Evolutionary conservation across 2,329 filamentous ascomycete species (phyloP).

Genomic region (Rugonectria rugulosa): DNA sequence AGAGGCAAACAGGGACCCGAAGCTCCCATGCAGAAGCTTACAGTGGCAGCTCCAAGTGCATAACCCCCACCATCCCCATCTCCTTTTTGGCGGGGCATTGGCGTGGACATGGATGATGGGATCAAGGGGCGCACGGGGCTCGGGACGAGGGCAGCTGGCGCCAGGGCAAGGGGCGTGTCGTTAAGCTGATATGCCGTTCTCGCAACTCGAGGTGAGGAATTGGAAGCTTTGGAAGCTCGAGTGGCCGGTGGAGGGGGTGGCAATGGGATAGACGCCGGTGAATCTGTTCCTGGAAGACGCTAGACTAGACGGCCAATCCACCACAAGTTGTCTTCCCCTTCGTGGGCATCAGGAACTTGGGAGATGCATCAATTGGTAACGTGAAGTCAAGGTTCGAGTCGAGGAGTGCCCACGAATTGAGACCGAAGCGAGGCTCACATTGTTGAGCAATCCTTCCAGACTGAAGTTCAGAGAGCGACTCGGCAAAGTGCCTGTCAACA

Average conservation of each 20-base stretch:
- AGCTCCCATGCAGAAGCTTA: constrained; percentile 13
- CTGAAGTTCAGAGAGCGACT: too few relatives aligned
- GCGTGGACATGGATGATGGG: too few relatives aligned
- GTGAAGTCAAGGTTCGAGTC: background rate
- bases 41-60: constrained; percentile 16
- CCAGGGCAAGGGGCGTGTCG: constrained; percentile 15
- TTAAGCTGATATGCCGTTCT: background rate
- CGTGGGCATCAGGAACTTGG: constrained; percentile 1
- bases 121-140: constrained; percentile 21
- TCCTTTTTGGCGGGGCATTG: constrained; percentile 28
- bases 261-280: background rate
- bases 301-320: constrained; percentile 8
- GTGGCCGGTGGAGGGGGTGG: constrained; percentile 10
- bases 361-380: background rate
- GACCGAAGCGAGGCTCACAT: too few relatives aligned
- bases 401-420: background rate
- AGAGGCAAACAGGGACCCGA: too few relatives aligned
- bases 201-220: constrained; percentile 1
- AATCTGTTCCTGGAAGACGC: constrained; percentile 15
- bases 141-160: constrained; percentile 19
- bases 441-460: too few relatives aligned
- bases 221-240: constrained; percentile 29
- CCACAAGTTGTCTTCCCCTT: background rate
- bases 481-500: background rate
- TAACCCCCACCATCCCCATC: constrained; percentile 33